A percentile compares a stretch with the other conserved stretches of the same genome.
These are phyloP conservation scores for Rubus parviflorus DNA, from an alignment of 306 rosid genomes.

Conservation along the genomic window DNA sequence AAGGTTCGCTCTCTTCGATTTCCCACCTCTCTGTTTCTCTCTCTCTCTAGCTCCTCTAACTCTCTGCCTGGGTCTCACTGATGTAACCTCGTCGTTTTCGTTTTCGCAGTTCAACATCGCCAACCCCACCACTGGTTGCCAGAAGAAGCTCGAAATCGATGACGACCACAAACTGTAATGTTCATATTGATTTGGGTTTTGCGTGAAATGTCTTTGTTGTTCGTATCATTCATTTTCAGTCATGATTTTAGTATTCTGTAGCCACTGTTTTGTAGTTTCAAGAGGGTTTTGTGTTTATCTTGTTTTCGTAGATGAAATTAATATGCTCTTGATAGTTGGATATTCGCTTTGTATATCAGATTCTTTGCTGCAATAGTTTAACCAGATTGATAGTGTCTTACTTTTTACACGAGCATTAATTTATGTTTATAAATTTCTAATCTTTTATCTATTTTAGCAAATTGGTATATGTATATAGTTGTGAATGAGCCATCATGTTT, in stretches of 20 bases:
- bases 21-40: neutral
- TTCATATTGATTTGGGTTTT: neutral
- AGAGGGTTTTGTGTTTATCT: neutral
- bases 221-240: neutral
- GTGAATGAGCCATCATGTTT: neutral
- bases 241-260: neutral
- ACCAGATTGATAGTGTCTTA: neutral
- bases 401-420: too few species aligned
- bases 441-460: neutral
- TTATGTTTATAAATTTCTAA: neutral
- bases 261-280: neutral
- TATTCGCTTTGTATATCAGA: neutral
- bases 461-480: neutral
- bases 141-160: conserved; percentile 64
- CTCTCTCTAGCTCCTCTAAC: neutral
- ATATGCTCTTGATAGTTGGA: neutral
- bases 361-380: neutral
- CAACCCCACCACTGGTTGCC: conserved; percentile 66
- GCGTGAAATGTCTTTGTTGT: neutral
- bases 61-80: neutral
- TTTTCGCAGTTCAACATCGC: conserved; percentile 57
- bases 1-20: conserved; percentile 25
- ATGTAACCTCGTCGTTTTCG: neutral
- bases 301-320: too few species aligned
- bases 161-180: conserved; percentile 67